A percentile compares a stretch with the other conserved stretches of the same genome.
Evolutionary conservation across 139 green algal genomes (phyloP).

Genomic region (Auxenochlorella pyrenoidosa): DNA sequence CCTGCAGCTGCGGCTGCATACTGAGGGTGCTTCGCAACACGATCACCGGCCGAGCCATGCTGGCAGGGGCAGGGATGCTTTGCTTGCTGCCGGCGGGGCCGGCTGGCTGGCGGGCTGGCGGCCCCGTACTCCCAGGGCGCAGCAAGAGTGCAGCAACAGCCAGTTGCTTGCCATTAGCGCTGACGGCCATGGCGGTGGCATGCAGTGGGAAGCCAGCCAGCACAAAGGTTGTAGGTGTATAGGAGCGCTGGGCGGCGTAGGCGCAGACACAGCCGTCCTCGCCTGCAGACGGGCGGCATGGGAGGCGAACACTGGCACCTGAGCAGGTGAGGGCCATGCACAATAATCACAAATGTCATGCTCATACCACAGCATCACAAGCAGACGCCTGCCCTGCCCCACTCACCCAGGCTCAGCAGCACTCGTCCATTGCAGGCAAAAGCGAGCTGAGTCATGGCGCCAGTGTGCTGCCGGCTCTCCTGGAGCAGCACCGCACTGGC

Average conservation of each 20-base stretch:
- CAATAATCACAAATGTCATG: too few species aligned
- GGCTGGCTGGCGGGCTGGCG: background rate
- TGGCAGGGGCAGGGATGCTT: background rate
- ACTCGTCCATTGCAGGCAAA: constrained; percentile 63
- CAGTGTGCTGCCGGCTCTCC: constrained; percentile 77
- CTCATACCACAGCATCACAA: too few species aligned
- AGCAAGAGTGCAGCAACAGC: constrained; percentile 35
- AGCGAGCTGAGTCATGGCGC: constrained; percentile 56
- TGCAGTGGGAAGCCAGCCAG: constrained; percentile 41
- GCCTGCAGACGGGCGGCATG: constrained; percentile 21
- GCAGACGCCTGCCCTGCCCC: too few species aligned
- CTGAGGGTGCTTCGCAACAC: constrained; percentile 64
- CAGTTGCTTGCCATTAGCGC: constrained; percentile 53
- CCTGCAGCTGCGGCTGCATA: constrained; percentile 63
- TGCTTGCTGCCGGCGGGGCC: background rate
- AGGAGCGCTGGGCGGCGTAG: constrained; percentile 68
- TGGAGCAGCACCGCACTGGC: constrained; percentile 69
- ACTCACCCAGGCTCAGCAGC: constrained; percentile 67
- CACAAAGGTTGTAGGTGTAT: constrained; percentile 70
- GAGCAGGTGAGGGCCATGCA: too few species aligned
- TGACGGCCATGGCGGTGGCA: constrained; percentile 62
- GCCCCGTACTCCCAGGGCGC: background rate
- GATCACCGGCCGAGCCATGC: constrained; percentile 34
- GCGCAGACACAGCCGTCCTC: constrained; percentile 75
- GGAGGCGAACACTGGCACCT: too few species aligned